Evolutionary conservation across 495 filamentous ascomycete species (phyloP).

Genomic region (Hypomontagnella monticulosa): DNA sequence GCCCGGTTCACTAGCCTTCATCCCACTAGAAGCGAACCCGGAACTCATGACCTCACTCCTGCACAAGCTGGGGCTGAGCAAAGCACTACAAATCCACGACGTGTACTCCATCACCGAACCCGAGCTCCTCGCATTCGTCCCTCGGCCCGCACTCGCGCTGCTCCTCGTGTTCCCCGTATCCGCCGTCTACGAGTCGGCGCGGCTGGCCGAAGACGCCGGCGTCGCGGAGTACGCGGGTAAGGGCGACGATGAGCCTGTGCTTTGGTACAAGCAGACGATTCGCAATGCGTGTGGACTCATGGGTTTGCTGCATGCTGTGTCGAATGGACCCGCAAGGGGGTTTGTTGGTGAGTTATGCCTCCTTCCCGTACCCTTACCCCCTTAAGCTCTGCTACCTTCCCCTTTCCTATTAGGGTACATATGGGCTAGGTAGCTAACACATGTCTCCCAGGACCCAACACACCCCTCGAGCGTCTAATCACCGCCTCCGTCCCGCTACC

Average conservation of each 20-base stretch:
- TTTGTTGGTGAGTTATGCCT: constrained; percentile 51
- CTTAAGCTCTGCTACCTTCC: no score
- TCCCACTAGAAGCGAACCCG: constrained; percentile 72
- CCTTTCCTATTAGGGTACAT: neutral
- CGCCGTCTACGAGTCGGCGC: constrained; percentile 72
- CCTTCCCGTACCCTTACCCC: neutral
- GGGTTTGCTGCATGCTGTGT: constrained; percentile 79
- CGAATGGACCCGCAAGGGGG: constrained; percentile 54
- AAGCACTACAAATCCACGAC: constrained; percentile 76
- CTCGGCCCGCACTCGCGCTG: constrained; percentile 82
- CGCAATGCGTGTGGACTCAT: constrained; percentile 87
- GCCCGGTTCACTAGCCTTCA: constrained; percentile 52
- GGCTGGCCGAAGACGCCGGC: constrained; percentile 70
- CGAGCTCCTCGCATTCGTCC: constrained; percentile 80
- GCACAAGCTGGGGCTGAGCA: constrained; percentile 77
- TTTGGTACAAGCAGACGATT: constrained; percentile 95
- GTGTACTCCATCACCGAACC: constrained; percentile 84
- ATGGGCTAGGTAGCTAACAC: no score
- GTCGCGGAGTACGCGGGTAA: constrained; percentile 47
- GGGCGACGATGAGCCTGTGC: constrained; percentile 58
- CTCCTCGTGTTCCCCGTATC: constrained; percentile 87
- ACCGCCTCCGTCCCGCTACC: constrained; percentile 58
- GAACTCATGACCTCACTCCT: constrained; percentile 81
- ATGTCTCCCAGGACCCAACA: constrained; percentile 48
- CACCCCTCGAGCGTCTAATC: constrained; percentile 55